Conservation (phyloP, 1,284 basidiomycete species). For the Malassezia japonica region DNA sequence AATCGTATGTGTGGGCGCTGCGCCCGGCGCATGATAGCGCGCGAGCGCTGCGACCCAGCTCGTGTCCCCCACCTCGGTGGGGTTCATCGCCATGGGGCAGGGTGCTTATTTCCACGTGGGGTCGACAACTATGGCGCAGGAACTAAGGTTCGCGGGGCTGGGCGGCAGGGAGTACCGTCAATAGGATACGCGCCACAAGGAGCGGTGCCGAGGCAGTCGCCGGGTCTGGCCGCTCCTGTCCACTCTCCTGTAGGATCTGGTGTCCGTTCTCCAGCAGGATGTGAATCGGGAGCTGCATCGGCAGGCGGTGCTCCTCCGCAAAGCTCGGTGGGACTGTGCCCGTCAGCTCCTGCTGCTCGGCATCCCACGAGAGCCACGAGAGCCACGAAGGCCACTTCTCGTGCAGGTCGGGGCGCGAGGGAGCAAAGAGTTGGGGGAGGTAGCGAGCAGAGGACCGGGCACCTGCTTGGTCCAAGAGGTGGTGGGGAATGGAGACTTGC, state of each 20-base stretch:
- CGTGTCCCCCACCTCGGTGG: background rate
- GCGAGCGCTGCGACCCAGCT: conserved; percentile 4
- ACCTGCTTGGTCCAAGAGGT: background rate
- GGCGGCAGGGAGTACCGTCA: conserved; percentile 9
- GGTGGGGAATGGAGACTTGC: conserved; percentile 4
- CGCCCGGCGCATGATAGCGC: background rate
- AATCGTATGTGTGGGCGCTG: background rate
- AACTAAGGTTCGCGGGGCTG: background rate
- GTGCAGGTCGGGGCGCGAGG: conserved; percentile 32
- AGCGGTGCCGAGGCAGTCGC: background rate
- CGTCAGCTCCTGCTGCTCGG: conserved; percentile 28
- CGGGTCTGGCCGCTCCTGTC: too few species aligned
- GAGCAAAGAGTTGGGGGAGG: conserved; percentile 29
- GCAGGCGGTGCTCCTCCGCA: conserved; percentile 11
- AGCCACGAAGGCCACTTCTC: conserved; percentile 36
- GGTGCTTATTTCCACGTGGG: background rate
- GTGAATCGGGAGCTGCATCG: conserved; percentile 17
- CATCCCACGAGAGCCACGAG: conserved; percentile 36
- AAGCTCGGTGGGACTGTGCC: conserved; percentile 32
- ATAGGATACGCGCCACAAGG: conserved; percentile 13
- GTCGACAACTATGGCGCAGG: background rate
- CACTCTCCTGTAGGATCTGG: background rate
- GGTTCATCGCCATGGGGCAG: background rate
- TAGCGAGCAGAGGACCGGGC: conserved; percentile 13
- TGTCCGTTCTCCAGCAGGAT: conserved; percentile 1